Percentiles rank a stretch among this genome's conserved stretches.
These are phyloP conservation scores for Aspergillus sp. DNA, from an alignment of 2,329 filamentous ascomycete genomes.

Conservation along the genomic window DNA sequence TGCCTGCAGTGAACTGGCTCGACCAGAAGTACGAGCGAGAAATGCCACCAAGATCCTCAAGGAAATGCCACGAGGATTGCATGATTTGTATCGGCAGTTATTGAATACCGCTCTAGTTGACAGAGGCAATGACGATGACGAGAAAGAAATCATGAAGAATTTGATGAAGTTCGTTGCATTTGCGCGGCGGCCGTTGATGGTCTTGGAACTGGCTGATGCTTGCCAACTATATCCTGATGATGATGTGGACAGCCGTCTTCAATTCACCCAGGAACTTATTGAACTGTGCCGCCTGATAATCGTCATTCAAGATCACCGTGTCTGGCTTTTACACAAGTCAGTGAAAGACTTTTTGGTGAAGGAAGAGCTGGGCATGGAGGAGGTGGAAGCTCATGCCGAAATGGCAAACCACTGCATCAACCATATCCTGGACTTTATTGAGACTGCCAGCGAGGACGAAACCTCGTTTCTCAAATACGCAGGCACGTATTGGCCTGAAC, in stretches of 20 bases:
- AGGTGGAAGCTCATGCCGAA: too few species aligned
- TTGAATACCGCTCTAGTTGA: neutral
- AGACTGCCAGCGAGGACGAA: too few species aligned
- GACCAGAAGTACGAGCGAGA: slow-evolving; percentile 1
- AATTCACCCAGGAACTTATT: slow-evolving; percentile 1
- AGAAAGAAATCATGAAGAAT: neutral
- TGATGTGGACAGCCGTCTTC: neutral
- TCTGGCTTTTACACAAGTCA: slow-evolving; percentile 8
- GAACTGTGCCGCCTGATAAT: slow-evolving; percentile 8
- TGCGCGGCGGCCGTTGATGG: neutral
- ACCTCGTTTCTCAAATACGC: too few species aligned
- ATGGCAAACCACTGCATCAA: too few species aligned
- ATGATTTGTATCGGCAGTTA: slow-evolving; percentile 13
- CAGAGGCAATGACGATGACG: neutral
- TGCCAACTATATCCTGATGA: slow-evolving; percentile 3
- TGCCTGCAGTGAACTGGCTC: slow-evolving; percentile 12
- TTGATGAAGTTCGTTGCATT: slow-evolving; percentile 4
- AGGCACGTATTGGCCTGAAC: too few species aligned
- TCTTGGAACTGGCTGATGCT: neutral
- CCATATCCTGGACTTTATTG: too few species aligned
- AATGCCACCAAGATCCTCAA: slow-evolving; percentile 7
- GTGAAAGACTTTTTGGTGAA: slow-evolving; percentile 6
- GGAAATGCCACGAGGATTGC: slow-evolving; percentile 11
- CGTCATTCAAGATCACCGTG: neutral
- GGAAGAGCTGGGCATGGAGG: too few species aligned